Base-by-base conservation (phyloP, 768 basidiomycete species). In the Hysterangium stoloniferum region DNA sequence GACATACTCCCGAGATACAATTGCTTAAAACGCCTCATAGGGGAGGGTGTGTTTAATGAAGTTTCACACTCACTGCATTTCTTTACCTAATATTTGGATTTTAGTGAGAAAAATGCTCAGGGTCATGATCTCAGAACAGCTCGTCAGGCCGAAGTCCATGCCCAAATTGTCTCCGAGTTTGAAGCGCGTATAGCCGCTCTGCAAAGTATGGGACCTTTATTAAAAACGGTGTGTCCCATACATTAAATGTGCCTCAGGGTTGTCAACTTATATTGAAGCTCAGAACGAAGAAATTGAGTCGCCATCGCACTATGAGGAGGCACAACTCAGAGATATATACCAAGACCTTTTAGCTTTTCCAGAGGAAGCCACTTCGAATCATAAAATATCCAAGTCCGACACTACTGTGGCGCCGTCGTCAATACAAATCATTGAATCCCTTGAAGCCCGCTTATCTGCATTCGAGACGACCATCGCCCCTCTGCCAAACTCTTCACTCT, bases 281-380 rank as follows among this genome's bases (percentile, higher is more conserved):
- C n/a, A n/a, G n/a, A n/a, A n/a, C n/a, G n/a, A n/a, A n/a, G n/a
- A n/a, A n/a, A n/a, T n/a, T n/a, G n/a, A n/a, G n/a, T n/a, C n/a
- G n/a, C n/a, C n/a, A 17, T 24, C 19, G 6, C 40, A 31, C 17
- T 29, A 41, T 3, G 24, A 9, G 33, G 49, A 51, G 32, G 17
- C 37, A 15, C 25, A 41, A n/a, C 27, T 51, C 12, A 22, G 31
- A 17, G 37, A 51, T 24, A 51, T 51, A 27, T 51, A 41, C 22
- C 24, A 51, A 25, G 49, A 51, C 31, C 22, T 51, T 2, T 19
- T 51, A 17, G n/a, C 49, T n/a, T 43, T 24, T 31, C 20, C 49
- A 17, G 47, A 48, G 20, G 7, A 6, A 31, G 27, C 44, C 9
- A 7, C 17, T 15, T n/a, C 12, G 29, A 31, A 28, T 5, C 5